A percentile compares a stretch with the other conserved stretches of the same genome.
These are phyloP conservation scores for Sclerotinia borealis DNA, from an alignment of 2,329 filamentous ascomycete genomes.

Conservation along the genomic window DNA sequence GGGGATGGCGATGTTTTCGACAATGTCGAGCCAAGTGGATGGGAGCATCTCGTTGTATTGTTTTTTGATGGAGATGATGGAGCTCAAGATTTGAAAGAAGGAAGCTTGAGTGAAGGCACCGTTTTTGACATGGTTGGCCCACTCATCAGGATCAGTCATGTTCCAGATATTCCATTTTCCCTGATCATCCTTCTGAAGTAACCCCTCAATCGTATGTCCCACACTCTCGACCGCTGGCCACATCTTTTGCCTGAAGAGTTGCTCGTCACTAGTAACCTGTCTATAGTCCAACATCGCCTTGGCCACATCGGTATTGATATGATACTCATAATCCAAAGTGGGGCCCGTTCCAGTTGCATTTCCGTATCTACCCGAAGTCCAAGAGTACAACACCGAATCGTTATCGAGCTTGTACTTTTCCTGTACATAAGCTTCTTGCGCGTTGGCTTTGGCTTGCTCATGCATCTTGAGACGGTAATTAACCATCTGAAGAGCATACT, in stretches of 20 bases:
- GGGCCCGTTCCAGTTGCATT: conserved; percentile 22
- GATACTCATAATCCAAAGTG: conserved; percentile 19
- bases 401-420: conserved; percentile 15
- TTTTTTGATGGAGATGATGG: conserved; percentile 33
- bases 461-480: conserved; percentile 54
- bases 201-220: conserved; percentile 10
- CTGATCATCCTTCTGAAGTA: conserved; percentile 9
- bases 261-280: conserved; percentile 11
- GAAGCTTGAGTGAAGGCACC: conserved; percentile 54
- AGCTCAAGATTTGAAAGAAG: conserved; percentile 36
- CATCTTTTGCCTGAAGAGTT: conserved; percentile 11
- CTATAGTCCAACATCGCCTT: conserved; percentile 9
- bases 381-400: conserved; percentile 16
- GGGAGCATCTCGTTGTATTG: conserved; percentile 35
- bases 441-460: conserved; percentile 21
- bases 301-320: conserved; percentile 20
- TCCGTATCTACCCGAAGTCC: conserved; percentile 19
- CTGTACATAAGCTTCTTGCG: conserved; percentile 17
- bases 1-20: conserved; percentile 49
- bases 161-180: conserved; percentile 43
- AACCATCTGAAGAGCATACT: conserved; percentile 54
- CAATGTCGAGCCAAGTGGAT: conserved; percentile 50
- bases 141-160: conserved; percentile 55
- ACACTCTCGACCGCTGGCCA: conserved; percentile 18
- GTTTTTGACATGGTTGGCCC: conserved; percentile 38